phyloP scores from a whole-genome alignment of 805 yeast genomes.

The Starmerella apis region DNA sequence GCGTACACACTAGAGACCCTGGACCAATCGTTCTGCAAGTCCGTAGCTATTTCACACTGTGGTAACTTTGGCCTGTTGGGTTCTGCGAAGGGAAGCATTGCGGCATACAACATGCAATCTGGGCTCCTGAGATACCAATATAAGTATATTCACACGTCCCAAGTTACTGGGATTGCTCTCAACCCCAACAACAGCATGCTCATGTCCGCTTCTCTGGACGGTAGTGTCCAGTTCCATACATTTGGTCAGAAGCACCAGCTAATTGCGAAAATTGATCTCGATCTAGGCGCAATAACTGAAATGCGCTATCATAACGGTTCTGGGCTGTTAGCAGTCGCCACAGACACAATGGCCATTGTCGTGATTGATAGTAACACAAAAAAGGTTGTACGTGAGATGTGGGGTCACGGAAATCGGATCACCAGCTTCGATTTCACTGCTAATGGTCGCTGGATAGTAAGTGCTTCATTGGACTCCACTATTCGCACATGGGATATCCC shows the following conservation, averaged over 20 bases:
- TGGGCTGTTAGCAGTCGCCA: slow-evolving; percentile 71
- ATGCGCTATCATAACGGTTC: slow-evolving; percentile 72
- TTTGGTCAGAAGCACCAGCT: slow-evolving; percentile 41
- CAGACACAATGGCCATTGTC: slow-evolving; percentile 77
- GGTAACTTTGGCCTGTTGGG: slow-evolving; percentile 94
- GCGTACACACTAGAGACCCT: slow-evolving; percentile 51
- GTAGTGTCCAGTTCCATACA: slow-evolving; percentile 75
- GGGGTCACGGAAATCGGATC: slow-evolving; percentile 83
- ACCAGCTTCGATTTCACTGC: slow-evolving; percentile 85
- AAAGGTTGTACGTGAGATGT: slow-evolving; percentile 70
- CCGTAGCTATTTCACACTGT: slow-evolving; percentile 76
- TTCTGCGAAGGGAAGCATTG: slow-evolving; percentile 73
- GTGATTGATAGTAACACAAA: slow-evolving; percentile 75
- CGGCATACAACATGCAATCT: slow-evolving; percentile 81
- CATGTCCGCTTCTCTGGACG: slow-evolving; percentile 84
- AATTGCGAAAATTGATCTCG: slow-evolving; percentile 43
- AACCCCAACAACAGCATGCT: slow-evolving; percentile 85
- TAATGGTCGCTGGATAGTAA: slow-evolving; percentile 89
- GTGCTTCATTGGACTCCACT: slow-evolving; percentile 74
- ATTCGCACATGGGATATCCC: slow-evolving; percentile 96
- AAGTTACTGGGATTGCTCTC: slow-evolving; percentile 79
- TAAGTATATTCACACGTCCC: slow-evolving; percentile 46
- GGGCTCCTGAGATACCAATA: slow-evolving; percentile 69
- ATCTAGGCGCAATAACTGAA: slow-evolving; percentile 59
- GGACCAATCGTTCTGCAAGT: slow-evolving; percentile 67